Evolutionary conservation across 2,329 filamentous ascomycete genomes (phyloP).

Genomic region (Coniochaeta sp.): DNA sequence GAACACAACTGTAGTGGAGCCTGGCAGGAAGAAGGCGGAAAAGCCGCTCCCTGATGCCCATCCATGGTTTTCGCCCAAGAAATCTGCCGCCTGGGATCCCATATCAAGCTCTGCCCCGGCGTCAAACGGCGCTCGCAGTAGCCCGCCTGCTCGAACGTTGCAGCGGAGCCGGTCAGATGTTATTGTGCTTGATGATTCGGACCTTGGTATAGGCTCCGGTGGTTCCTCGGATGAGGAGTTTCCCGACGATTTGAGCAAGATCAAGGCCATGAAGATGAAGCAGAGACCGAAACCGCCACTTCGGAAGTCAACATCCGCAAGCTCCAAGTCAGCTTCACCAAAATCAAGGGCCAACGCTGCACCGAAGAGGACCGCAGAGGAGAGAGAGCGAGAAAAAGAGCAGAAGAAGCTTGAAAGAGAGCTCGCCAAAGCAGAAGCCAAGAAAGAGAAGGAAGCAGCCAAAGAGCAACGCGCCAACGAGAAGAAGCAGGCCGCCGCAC

Average conservation of each 20-base stretch:
- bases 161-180: slow-evolving; percentile 16
- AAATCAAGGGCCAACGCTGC: slow-evolving; percentile 12
- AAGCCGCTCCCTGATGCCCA: not conserved
- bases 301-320: not conserved
- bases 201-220: not conserved
- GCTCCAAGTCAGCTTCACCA: slow-evolving; percentile 3
- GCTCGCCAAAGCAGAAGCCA: slow-evolving; percentile 47
- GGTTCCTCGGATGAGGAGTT: slow-evolving; percentile 36
- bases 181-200: slow-evolving; percentile 27
- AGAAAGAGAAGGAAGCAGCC: slow-evolving; percentile 52
- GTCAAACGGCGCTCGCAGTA: not conserved
- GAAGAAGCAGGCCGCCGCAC: slow-evolving; percentile 55
- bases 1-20: not conserved
- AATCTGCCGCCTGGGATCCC: slow-evolving; percentile 34
- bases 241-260: slow-evolving; percentile 38
- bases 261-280: slow-evolving; percentile 11
- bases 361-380: slow-evolving; percentile 22
- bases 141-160: slow-evolving; percentile 6
- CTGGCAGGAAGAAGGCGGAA: not conserved
- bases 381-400: slow-evolving; percentile 29
- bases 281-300: not conserved
- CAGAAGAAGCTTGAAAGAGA: slow-evolving; percentile 38
- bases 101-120: slow-evolving; percentile 46
- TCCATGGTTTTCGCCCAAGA: slow-evolving; percentile 9
- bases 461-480: slow-evolving; percentile 56